These are phyloP conservation scores for Drechslerella coelobrocha DNA, from an alignment of 2,329 filamentous ascomycete species.

Conservation along the genomic window DNA sequence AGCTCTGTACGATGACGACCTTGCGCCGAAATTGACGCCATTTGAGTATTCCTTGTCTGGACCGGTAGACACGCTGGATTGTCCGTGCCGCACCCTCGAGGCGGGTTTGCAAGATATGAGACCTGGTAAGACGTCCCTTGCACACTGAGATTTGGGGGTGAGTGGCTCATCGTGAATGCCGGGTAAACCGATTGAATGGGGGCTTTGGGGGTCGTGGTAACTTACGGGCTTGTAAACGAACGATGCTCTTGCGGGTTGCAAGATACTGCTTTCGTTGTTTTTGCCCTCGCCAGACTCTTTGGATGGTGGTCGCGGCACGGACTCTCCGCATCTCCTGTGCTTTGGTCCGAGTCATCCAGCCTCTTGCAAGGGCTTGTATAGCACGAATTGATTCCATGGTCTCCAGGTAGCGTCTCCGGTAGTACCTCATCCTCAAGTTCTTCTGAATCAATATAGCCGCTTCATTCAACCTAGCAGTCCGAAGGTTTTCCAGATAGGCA, in stretches of 20 bases:
- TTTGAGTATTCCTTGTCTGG: conserved; percentile 58
- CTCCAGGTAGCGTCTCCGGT: conserved; percentile 87
- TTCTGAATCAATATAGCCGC: conserved; percentile 99
- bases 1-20: conserved; percentile 84
- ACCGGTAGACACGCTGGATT: conserved; percentile 90
- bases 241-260: conserved; percentile 78
- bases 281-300: conserved; percentile 90
- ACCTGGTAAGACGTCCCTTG: conserved; percentile 89
- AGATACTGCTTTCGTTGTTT: conserved; percentile 85
- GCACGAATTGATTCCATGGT: conserved; percentile 80
- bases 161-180: conserved; percentile 50
- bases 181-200: conserved; percentile 51
- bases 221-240: conserved; percentile 77
- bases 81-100: conserved; percentile 87
- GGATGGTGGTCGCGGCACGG: conserved; percentile 91
- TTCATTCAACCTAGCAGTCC: conserved; percentile 86
- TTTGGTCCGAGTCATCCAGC: conserved; percentile 75
- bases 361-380: conserved; percentile 79
- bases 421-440: conserved; percentile 94
- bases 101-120: conserved; percentile 90
- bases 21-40: conserved; percentile 92
- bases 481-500: conserved; percentile 92
- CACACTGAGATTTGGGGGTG: conserved; percentile 58
- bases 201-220: conserved; percentile 40
- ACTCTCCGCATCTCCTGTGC: conserved; percentile 81